Evolutionary conservation across 352 stramenopile genomes (phyloP).

Genomic region (Phytophthora pini): DNA sequence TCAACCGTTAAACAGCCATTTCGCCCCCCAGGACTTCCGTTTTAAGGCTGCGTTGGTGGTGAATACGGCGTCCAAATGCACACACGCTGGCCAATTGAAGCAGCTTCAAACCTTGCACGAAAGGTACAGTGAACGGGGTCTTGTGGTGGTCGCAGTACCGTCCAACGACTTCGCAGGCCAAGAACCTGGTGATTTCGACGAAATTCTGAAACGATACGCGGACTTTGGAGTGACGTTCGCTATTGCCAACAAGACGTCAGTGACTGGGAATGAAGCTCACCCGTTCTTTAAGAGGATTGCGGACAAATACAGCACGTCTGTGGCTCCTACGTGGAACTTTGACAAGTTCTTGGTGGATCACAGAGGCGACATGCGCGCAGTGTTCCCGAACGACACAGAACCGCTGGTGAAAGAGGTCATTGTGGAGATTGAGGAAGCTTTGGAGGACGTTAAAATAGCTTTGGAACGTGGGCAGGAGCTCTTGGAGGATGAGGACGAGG

Average conservation of each 20-base stretch:
- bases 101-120: slow-evolving; percentile 65
- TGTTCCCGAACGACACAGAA: slow-evolving; percentile 82
- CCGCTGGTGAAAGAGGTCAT: slow-evolving; percentile 64
- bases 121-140: slow-evolving; percentile 43
- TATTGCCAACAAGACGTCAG: slow-evolving; percentile 55
- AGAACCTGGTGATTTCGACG: slow-evolving; percentile 53
- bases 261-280: slow-evolving; percentile 58
- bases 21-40: slow-evolving; percentile 45
- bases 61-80: slow-evolving; percentile 78
- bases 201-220: slow-evolving; percentile 55
- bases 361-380: slow-evolving; percentile 60
- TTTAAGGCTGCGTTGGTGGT: slow-evolving; percentile 64
- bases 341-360: slow-evolving; percentile 84
- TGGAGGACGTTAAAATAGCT: slow-evolving; percentile 48
- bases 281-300: slow-evolving; percentile 73
- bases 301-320: slow-evolving; percentile 66
- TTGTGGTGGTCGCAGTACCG: slow-evolving; percentile 69
- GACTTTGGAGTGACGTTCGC: slow-evolving; percentile 58
- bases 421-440: slow-evolving; percentile 67
- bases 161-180: slow-evolving; percentile 74
- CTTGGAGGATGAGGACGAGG: slow-evolving; percentile 14
- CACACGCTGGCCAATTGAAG: slow-evolving; percentile 51
- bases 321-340: slow-evolving; percentile 82
- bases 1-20: slow-evolving; percentile 35
- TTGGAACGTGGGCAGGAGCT: slow-evolving; percentile 21